phyloP scores from a whole-genome alignment of 164 flowering plant genomes.

The Tinospora cordifolia region DNA sequence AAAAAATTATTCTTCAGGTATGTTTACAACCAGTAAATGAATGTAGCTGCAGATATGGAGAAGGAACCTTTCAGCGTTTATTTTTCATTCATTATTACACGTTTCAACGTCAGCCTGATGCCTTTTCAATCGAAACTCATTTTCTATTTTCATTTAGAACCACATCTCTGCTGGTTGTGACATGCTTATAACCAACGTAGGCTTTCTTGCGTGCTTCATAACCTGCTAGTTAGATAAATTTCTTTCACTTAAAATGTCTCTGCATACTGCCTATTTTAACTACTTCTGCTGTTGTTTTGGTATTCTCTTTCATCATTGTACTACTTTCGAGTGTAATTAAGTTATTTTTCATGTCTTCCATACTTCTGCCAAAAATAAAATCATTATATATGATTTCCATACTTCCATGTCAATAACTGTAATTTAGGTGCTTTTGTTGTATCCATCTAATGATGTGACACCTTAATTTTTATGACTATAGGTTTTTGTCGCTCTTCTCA shows the following conservation, averaged over 20 bases:
- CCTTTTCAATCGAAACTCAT: not conserved
- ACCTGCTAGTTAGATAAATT: not conserved
- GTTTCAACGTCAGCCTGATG: not conserved
- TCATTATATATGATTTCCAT: not conserved
- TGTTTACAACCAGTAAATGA: not conserved
- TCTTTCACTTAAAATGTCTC: not conserved
- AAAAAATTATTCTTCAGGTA: constrained; percentile 97
- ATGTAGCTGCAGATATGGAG: not conserved
- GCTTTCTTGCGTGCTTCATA: not conserved
- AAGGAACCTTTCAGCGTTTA: not conserved
- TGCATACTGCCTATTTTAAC: not conserved
- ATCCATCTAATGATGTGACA: not conserved
- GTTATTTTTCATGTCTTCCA: not conserved
- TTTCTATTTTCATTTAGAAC: not conserved
- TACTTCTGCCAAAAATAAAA: not conserved
- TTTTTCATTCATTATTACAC: not conserved
- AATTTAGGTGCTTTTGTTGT: not conserved
- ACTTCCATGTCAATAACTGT: no score
- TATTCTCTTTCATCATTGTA: not conserved
- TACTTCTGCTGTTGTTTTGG: not conserved
- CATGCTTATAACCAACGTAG: not conserved
- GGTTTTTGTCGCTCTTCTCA: constrained; percentile 99
- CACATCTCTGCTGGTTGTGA: not conserved
- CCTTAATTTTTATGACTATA: constrained; percentile 23
- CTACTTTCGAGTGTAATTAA: not conserved